Evolutionary conservation across 257 asterid species (phyloP), one percentile per base, ranked within the genome.

Genomic region (Leptodermis oblonga): DNA sequence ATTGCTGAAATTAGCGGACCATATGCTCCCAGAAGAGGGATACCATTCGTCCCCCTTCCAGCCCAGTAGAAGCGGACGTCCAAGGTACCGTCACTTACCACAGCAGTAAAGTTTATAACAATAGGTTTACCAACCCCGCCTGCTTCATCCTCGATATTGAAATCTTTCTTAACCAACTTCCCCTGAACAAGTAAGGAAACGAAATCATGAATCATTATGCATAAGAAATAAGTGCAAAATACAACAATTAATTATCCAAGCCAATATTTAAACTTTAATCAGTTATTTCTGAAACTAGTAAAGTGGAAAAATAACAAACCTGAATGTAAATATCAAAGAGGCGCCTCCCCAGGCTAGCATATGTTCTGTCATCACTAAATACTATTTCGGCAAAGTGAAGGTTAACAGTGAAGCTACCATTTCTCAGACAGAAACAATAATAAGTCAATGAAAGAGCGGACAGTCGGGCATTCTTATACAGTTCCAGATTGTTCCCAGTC

Each of bases 1-100:
- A 90, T 90, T 55, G 97, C 98, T 45, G 98, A 92, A 73, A 92
- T 79, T 22, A 92, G 90, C 80, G 97, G 93, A 33, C 98, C 98
- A 42, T 92, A 90, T 45, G 85, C 88, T 61, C 97, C 97, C 79
- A 82, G 81, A 36, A 0, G 13, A 37, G 97, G 96, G 68, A 92
- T 72, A 33, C 73, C 83, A 67, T 1, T 76, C 30, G 98, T 90
- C 73, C 98, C 98, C 78, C 84, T 89, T 51, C 98, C 98, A 51
- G 96, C 96, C 98, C 98, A 92, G 34, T 74, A 84, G 72, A 92
- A 75, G 36, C 92, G 88, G 61, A 92, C 85, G 61, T 90, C 91
- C 75, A 90, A 78, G 0, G 86, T 79, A 34, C 37, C 79, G 72
- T 84, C 87, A 33, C 54, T 62, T 33, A 92, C 96, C 60, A 67